Base-by-base conservation (phyloP, 2,329 filamentous ascomycete genomes). In the Colletotrichum higginsianum region DNA sequence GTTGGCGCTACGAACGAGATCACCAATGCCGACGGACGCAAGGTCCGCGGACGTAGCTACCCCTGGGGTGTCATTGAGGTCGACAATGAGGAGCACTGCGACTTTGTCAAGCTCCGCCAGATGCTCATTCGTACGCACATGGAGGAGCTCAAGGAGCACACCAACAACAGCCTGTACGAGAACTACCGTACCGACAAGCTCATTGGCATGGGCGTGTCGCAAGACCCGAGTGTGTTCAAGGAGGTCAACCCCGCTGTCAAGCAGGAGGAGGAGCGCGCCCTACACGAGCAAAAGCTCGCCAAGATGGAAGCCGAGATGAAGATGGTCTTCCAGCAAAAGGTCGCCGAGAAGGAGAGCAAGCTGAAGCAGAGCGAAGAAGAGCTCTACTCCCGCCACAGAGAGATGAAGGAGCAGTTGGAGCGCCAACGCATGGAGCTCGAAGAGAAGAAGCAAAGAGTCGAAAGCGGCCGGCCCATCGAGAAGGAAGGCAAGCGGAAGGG, bases 261-360 rank as follows among this genome's bases (percentile, higher is more conserved):
- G 92, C 96, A 99, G 86, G 96, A 99, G 84, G 96, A 99, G 87
- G 96, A 99, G 89, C 94, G 96, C 79, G 92, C 94, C 75, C 89
- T 99, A 77, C 96, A 99, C 89, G 96, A 99, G 87, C 95, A 98
- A 89, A 99, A 99, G 89, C 94, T 99, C 78, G 94, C 96, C 84
- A 99, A 99, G 94, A 99, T 99, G 96, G 96, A 99, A 86, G 92
- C 95, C 80, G 96, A 99, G 85, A 99, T 99, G 96, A 99, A 99
- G 94, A 98, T 98, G 94, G 96, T 99, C 77, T 99, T 99, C 94
- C 96, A 98, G 84, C 96, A 99, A 84, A 99, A 99, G 93, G 96
- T 99, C 42, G 92, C 94, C 76, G 96, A 99, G 85, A 99, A 99
- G 89, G 96, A 99, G 87, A 98, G 94, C 90, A 99, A 99, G 87